These are phyloP conservation scores for Leccinum pellstonianum DNA, from an alignment of 768 basidiomycete genomes.

Conservation along the genomic window DNA sequence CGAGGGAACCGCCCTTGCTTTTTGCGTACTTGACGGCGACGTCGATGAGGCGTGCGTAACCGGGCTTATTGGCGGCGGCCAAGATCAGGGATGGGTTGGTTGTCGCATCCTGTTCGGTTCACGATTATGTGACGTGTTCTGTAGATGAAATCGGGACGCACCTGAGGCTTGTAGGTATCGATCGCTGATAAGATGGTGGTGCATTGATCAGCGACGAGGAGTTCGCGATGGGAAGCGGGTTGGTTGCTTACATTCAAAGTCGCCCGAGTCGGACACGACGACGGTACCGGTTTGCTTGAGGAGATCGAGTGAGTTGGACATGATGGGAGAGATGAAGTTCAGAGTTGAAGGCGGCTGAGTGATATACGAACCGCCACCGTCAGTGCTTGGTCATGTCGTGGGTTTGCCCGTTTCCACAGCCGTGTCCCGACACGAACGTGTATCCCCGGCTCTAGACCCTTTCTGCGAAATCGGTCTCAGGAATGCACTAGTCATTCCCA, in stretches of 20 bases:
- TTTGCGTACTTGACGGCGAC: slow-evolving; percentile 73
- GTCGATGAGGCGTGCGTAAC: slow-evolving; percentile 81
- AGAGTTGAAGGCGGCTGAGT: slow-evolving; percentile 6
- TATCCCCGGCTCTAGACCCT: slow-evolving; percentile 8
- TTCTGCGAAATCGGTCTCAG: neutral
- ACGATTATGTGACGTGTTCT: slow-evolving; percentile 8
- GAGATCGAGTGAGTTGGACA: slow-evolving; percentile 77
- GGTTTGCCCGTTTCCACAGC: slow-evolving; percentile 18
- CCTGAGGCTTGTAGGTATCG: slow-evolving; percentile 95
- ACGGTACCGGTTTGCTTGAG: slow-evolving; percentile 93
- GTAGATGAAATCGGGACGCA: slow-evolving; percentile 30
- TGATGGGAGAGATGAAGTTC: slow-evolving; percentile 39
- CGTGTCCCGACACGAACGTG: slow-evolving; percentile 15
- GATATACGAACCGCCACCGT: slow-evolving; percentile 22
- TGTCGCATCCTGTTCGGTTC: slow-evolving; percentile 76
- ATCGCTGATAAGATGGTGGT: slow-evolving; percentile 58
- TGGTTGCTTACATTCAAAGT: slow-evolving; percentile 70
- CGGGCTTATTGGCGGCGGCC: slow-evolving; percentile 86
- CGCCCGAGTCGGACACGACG: slow-evolving; percentile 97
- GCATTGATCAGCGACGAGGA: slow-evolving; percentile 26
- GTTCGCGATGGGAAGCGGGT: slow-evolving; percentile 3
- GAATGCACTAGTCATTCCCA: neutral
- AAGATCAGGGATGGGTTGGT: slow-evolving; percentile 97
- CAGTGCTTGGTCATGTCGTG: slow-evolving; percentile 17
- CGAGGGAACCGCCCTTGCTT: slow-evolving; percentile 73